Conservation (phyloP, 108 stramenopile genomes). For the Nitzschia sp. region DNA sequence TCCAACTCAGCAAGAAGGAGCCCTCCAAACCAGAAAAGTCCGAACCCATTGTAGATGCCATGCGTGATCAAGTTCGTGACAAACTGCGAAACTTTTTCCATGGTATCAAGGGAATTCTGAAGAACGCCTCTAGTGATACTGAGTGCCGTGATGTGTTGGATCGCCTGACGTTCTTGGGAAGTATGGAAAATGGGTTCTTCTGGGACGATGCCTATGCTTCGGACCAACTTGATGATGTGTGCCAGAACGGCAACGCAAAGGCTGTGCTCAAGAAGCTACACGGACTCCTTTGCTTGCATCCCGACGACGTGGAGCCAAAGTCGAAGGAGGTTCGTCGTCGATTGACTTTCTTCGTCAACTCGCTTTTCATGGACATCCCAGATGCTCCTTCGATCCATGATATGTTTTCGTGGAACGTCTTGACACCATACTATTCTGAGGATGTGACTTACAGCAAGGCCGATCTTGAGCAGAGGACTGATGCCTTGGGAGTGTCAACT, state of each 20-base stretch:
- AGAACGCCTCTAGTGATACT: constrained; percentile 36
- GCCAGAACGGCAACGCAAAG: constrained; percentile 71
- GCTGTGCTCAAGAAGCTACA: constrained; percentile 84
- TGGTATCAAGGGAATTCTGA: constrained; percentile 79
- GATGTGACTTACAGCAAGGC: constrained; percentile 90
- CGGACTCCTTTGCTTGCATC: constrained; percentile 89
- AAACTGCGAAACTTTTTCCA: constrained; percentile 76
- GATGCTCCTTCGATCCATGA: constrained; percentile 91
- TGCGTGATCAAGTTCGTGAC: constrained; percentile 88
- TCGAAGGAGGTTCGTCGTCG: constrained; percentile 92
- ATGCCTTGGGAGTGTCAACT: constrained; percentile 91
- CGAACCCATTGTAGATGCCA: constrained; percentile 77
- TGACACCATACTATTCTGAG: constrained; percentile 98
- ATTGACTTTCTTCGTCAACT: constrained; percentile 96
- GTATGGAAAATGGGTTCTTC: constrained; percentile 94
- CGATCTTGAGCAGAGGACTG: constrained; percentile 88
- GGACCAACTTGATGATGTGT: constrained; percentile 77
- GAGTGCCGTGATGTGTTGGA: constrained; percentile 78
- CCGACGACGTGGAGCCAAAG: constrained; percentile 94
- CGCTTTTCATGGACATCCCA: constrained; percentile 99
- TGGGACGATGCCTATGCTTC: constrained; percentile 96
- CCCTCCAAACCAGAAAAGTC: constrained; percentile 11
- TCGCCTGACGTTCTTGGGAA: constrained; percentile 82
- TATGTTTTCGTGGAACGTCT: constrained; percentile 95
- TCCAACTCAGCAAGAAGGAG: constrained; percentile 25